Conservation (phyloP, 1,284 basidiomycete species). For the Hemileia vastatrix region DNA sequence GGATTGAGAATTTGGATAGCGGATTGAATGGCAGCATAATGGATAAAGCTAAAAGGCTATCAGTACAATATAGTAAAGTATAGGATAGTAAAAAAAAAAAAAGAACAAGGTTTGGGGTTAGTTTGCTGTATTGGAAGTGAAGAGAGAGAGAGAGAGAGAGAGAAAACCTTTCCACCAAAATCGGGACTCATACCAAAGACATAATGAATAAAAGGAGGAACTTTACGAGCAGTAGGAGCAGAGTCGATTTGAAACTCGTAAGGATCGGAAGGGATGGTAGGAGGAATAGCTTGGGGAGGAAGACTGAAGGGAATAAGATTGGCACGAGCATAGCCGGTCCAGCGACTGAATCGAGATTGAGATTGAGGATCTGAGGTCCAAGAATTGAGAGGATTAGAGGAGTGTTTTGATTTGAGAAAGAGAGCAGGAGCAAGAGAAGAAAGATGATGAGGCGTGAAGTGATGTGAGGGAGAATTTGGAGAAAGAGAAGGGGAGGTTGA, state of each 20-base stretch:
- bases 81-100: not conserved
- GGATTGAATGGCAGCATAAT: slow-evolving; percentile 47
- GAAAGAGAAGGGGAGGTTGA: slow-evolving; percentile 3
- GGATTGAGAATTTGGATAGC: slow-evolving; percentile 46
- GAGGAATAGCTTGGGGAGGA: not conserved
- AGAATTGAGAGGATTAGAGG: not conserved
- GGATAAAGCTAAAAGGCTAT: slow-evolving; percentile 45
- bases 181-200: slow-evolving; percentile 18
- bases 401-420: too few species aligned
- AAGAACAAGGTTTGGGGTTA: not conserved
- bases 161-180: slow-evolving; percentile 19
- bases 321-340: too few species aligned
- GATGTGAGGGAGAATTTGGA: slow-evolving; percentile 3
- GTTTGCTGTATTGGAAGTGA: not conserved
- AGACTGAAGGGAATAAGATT: not conserved
- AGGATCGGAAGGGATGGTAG: not conserved
- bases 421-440: too few species aligned
- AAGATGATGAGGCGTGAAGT: not conserved
- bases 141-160: too few species aligned
- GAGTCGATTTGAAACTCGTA: not conserved
- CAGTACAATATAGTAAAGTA: not conserved
- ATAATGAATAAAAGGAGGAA: slow-evolving; percentile 16
- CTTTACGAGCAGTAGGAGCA: too few species aligned
- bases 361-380: slow-evolving; percentile 7
- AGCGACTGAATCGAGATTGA: too few species aligned